Evolutionary conservation across 805 yeast species (phyloP), one percentile per base, ranked within the genome.

Genomic region (Brettanomyces bruxellensis): DNA sequence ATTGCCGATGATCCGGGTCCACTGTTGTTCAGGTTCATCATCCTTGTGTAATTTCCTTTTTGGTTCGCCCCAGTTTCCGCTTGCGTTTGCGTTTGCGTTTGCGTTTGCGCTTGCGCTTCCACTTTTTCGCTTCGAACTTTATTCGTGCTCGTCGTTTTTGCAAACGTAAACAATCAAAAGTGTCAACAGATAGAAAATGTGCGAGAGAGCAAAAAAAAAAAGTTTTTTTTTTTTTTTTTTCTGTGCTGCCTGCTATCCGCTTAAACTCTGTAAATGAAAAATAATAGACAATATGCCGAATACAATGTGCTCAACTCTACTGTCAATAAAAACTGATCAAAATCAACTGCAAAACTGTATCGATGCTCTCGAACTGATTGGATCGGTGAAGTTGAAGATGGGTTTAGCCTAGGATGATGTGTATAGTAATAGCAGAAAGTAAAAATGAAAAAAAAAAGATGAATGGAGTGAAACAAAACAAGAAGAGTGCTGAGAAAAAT

Each of bases 391-490:
- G 38, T n/a, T 14, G 38, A 35, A 35, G 38, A 14, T 35, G 12
- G 6, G 23, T 14, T 18, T n/a, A 18, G n/a, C 36, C 12, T 12
- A 34, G 36, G 36, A 12, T 34, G 36, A 18, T 18, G 18, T 18
- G 18, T 18, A 18, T 18, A 18, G 18, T 12, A 34, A 34, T 11
- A n/a, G n/a, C 12, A 34, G 36, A 34, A n/a, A 34, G n/a, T 12
- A 34, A 34, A 34, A 34, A 11, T n/a, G 36, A 12, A 12, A n/a
- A n/a, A 35, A 35, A 35, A 35, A n/a, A 35, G 23, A 40, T 51
- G 58, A 23, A 51, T 58, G 3, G 75, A 72, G 65, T 72, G 72
- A 34, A 73, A 61, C 46, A 68, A 73, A 0, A 76, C 66, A 48
- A 73, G 62, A 25, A 76, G 14, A 39, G 71, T 14, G 78, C 76